phyloP scores from a whole-genome alignment of 1,284 basidiomycete species.

The Leccinum pachyderme region DNA sequence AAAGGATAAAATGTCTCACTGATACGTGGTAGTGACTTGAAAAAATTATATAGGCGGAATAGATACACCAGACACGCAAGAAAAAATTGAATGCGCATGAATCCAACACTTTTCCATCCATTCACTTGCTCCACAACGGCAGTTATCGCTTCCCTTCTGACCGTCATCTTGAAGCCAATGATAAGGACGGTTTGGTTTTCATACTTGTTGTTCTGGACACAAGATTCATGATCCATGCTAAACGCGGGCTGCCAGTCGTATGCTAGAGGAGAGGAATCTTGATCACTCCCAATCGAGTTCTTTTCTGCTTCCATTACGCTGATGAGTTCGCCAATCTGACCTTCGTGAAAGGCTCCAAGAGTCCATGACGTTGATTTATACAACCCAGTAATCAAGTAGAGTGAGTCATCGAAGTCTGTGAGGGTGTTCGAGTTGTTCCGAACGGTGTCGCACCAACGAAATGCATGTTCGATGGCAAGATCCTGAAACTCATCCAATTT shows the following conservation, averaged over 20 bases:
- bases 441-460: conserved; percentile 1
- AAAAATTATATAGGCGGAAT: too few species aligned
- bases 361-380: conserved; percentile 5
- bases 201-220: neutral
- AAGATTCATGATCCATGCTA: neutral
- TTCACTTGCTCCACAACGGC: too few species aligned
- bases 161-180: neutral
- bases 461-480: conserved; percentile 1
- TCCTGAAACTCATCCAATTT: neutral
- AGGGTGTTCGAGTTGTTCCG: too few species aligned
- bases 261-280: neutral
- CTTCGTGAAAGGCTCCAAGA: conserved; percentile 6
- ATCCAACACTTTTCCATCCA: too few species aligned
- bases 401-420: too few species aligned
- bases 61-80: neutral
- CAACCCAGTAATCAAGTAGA: conserved; percentile 8
- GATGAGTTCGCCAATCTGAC: neutral
- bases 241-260: neutral
- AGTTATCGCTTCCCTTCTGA: neutral
- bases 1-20: too few species aligned
- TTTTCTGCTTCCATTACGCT: too few species aligned
- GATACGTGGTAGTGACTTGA: too few species aligned
- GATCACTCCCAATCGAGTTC: neutral
- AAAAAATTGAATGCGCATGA: neutral
- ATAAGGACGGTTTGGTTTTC: neutral